Evolutionary conservation across 768 basidiomycete species (phyloP).

Genomic region (Tulasnella sp.): DNA sequence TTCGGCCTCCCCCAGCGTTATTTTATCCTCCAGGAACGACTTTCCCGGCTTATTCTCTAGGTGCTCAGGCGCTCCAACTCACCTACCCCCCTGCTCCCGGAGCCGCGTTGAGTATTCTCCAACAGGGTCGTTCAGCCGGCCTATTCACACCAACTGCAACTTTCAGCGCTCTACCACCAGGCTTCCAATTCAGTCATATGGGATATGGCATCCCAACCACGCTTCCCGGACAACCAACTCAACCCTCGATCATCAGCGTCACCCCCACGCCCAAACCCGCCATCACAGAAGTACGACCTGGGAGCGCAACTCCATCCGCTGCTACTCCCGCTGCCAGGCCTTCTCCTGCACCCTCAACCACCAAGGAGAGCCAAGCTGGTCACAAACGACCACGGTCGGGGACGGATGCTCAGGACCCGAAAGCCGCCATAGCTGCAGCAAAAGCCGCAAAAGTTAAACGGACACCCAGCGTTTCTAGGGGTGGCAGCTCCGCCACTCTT

Average conservation of each 20-base stretch:
- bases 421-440: background rate
- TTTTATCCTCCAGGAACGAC: background rate
- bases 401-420: background rate
- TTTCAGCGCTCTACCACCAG: slow-evolving; percentile 11
- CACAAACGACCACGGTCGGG: background rate
- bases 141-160: slow-evolving; percentile 15
- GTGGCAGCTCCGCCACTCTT: background rate
- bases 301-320: background rate
- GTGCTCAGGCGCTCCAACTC: slow-evolving; percentile 8
- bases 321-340: background rate
- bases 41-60: slow-evolving; percentile 7
- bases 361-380: slow-evolving; percentile 3
- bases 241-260: background rate
- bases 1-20: slow-evolving; percentile 9
- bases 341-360: background rate
- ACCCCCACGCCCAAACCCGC: background rate
- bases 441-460: background rate
- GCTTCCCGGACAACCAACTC: background rate
- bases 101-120: slow-evolving; percentile 13
- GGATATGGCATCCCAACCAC: slow-evolving; percentile 11
- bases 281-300: background rate
- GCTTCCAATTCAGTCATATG: slow-evolving; percentile 11
- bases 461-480: background rate
- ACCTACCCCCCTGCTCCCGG: slow-evolving; percentile 15
- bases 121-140: slow-evolving; percentile 13